phyloP scores from a whole-genome alignment of 2,329 filamentous ascomycete genomes.

The Colletotrichum filicis region DNA sequence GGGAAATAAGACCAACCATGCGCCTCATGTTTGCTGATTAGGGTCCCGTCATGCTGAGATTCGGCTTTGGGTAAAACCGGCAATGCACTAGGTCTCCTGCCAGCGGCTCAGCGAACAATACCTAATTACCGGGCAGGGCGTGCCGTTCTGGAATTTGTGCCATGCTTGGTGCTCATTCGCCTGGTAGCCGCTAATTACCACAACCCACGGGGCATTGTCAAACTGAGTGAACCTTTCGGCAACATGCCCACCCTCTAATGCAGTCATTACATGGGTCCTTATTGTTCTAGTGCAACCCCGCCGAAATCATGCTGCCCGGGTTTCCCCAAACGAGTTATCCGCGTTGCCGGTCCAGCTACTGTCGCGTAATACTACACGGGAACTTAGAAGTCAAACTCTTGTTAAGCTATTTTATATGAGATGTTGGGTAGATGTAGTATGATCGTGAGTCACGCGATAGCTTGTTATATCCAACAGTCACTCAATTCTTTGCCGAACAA shows the following conservation, averaged over 20 bases:
- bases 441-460: not conserved
- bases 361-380: not conserved
- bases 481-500: not conserved
- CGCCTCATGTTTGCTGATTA: not conserved
- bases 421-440: not conserved
- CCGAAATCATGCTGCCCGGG: not conserved
- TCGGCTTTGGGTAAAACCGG: not conserved
- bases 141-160: too few species aligned
- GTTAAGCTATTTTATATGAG: not conserved
- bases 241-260: too few species aligned
- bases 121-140: too few species aligned
- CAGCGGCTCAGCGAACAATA: too few species aligned
- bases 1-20: not conserved
- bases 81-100: too few species aligned
- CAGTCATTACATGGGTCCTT: not conserved
- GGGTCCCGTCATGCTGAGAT: not conserved
- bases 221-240: too few species aligned
- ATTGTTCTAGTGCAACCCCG: not conserved
- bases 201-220: too few species aligned
- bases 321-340: not conserved
- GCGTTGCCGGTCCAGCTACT: not conserved
- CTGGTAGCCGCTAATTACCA: too few species aligned
- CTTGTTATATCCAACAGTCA: not conserved
- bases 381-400: not conserved
- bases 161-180: too few species aligned